Base-by-base conservation (phyloP, 2,329 filamentous ascomycete genomes). In the Ophiocordyceps camponoti-leonardi region DNA sequence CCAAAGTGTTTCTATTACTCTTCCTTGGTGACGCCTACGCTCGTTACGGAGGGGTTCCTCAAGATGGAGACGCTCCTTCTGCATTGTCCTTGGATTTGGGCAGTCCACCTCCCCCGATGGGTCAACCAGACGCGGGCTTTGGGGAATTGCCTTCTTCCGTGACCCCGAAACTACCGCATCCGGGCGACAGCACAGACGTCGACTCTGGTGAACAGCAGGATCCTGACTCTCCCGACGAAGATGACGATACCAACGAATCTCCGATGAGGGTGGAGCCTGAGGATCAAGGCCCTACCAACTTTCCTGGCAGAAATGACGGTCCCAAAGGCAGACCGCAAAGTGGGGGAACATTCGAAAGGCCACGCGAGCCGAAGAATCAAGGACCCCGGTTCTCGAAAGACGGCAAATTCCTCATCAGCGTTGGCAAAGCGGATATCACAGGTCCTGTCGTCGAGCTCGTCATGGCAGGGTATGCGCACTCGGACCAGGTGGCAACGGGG, bases 401-500 rank as follows among this genome's bases (percentile, higher is more conserved):
- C 18, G 57, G 60, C 46, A 57, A 55, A 47, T 76, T 75, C 49
- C 62, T 75, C 28, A 55, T 76, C 42, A 73, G 73, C 19, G 70
- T 72, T 2, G 73, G 73, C 41, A 76, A 75, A 57, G 72, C 67
- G 7, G 73, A 77, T 52, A 74, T 77, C 52, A 77, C 73, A 0
- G 73, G 83, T 2, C 86, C 87, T 0, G 86, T 92, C 14, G 87
- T 93, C 20, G 86, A 94, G 61, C 75, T 95, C 57, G 86, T 86
- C 54, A 73, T 95, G 58, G 92, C 90, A 72, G 88, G 88, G 49
- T 95, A 95, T 67, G 90, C 90, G 30, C 83, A 88, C 60, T 68
- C 81, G 18, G 75, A 75, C 42, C 90, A 96, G 64, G 66, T 82
- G 26, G 90, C 90, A 41, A 81, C 79, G 2, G 90, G 90, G 20